Base-by-base conservation (phyloP, 2,329 filamentous ascomycete genomes). In the Colletotrichum paranaense region DNA sequence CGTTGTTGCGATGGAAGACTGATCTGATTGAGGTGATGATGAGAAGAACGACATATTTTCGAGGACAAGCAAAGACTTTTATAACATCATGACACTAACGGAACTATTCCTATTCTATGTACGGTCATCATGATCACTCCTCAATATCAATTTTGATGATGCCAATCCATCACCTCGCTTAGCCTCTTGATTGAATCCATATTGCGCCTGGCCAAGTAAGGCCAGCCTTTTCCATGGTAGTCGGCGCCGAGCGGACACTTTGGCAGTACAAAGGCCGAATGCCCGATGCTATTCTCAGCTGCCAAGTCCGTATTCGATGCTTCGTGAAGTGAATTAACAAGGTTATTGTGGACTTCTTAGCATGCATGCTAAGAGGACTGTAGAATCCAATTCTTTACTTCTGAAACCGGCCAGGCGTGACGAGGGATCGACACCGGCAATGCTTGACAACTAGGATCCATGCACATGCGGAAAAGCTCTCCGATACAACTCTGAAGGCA, bases 271-370 rank as follows among this genome's bases (percentile, higher is more conserved):
- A 22, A 19, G 55, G n/a, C 32, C 16, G 19, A 42, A 16, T 9
- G 38, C 19, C 24, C 16, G 19, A 16, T 67, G 38, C 64, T 67
- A 67, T 52, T 67, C 38, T 67, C 16, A 24, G 64, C 53, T 52
- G 53, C 64, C 53, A 67, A 67, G 38, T 14, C 38, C 26, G 42
- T n/a, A 19, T 19, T n/a, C 19, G 19, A 59, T 67, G 53, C 22
- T 24, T 32, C 26, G n/a, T 57, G 30, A 49, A 49, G 42, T 49
- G 42, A 49, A 22, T n/a, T 49, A 49, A n/a, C 42, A 49, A 49
- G 19, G 7, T 49, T n/a, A 4, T 49, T 49, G 19, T 49, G 16
- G 19, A n/a, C 19, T 49, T 49, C 42, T 49, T n/a, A n/a, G 42
- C 42, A 49, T 49, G 8, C 19, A 49, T n/a, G 42, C 5, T 49